Conservation (phyloP, 1,139 yeast species). For the Kodamaea suecica region DNA sequence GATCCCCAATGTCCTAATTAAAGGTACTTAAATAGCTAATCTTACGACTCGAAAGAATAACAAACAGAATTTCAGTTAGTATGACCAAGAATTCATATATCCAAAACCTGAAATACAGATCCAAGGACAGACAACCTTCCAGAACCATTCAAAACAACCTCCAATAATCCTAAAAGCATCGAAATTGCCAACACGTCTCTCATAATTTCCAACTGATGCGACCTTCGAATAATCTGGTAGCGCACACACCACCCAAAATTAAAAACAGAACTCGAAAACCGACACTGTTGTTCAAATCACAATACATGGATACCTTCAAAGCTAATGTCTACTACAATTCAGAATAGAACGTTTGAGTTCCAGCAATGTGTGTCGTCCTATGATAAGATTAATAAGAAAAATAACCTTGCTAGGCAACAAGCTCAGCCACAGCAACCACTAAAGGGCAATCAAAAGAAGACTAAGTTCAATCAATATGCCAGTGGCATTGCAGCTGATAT, state of each 20-base stretch:
- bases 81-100: no score
- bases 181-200: no score
- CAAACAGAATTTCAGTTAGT: no score
- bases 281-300: conserved; percentile 1
- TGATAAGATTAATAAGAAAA: conserved; percentile 53
- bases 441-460: conserved; percentile 29
- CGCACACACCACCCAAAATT: not conserved
- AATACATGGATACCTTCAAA: no score
- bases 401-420: conserved; percentile 12
- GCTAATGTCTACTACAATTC: conserved; percentile 39
- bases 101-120: no score
- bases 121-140: no score
- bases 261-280: conserved; percentile 2
- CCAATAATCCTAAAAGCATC: no score
- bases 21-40: no score
- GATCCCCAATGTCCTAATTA: no score
- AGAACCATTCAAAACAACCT: no score
- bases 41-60: no score
- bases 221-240: not conserved
- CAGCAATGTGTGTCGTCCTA: conserved; percentile 77
- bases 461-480: conserved; percentile 80
- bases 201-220: no score
- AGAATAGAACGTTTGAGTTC: conserved; percentile 82
- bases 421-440: conserved; percentile 14
- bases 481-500: conserved; percentile 84